Evolutionary conservation across 148 eudicot genomes (phyloP).

Genomic region (Bassia scoparia): DNA sequence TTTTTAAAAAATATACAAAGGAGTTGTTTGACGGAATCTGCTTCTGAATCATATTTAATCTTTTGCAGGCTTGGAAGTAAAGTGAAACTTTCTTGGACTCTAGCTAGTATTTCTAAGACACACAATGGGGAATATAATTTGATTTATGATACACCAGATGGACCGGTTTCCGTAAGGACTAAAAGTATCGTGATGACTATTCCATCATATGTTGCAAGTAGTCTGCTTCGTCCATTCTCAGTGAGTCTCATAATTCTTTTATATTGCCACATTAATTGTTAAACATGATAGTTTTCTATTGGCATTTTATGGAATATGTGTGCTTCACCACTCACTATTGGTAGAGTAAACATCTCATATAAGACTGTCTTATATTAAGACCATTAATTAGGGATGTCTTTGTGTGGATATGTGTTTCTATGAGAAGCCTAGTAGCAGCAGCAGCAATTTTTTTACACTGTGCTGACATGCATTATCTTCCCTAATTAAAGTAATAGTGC

Average conservation of each 20-base stretch:
- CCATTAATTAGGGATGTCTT: no score
- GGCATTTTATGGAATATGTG: background rate
- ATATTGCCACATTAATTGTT: background rate
- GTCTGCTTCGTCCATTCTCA: slow-evolving; percentile 62
- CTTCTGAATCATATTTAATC: background rate
- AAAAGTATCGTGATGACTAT: slow-evolving; percentile 70
- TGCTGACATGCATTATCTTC: no score
- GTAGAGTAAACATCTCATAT: no score
- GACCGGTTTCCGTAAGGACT: slow-evolving; percentile 48
- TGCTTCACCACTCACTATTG: background rate
- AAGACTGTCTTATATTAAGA: no score
- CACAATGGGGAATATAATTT: slow-evolving; percentile 55
- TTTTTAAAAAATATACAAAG: no score
- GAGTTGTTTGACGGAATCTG: no score
- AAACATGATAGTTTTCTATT: background rate
- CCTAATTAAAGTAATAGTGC: no score
- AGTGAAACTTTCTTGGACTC: slow-evolving; percentile 78
- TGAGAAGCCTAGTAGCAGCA: no score
- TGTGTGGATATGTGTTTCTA: no score
- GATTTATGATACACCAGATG: slow-evolving; percentile 72
- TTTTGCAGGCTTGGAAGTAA: slow-evolving; percentile 59
- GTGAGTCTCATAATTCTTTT: slow-evolving; percentile 35
- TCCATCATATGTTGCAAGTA: slow-evolving; percentile 69
- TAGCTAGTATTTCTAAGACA: slow-evolving; percentile 40
- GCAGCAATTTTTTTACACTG: no score